These are phyloP conservation scores for Sanghuangporus sanghuang DNA, from an alignment of 1,284 basidiomycete genomes.

Conservation along the genomic window DNA sequence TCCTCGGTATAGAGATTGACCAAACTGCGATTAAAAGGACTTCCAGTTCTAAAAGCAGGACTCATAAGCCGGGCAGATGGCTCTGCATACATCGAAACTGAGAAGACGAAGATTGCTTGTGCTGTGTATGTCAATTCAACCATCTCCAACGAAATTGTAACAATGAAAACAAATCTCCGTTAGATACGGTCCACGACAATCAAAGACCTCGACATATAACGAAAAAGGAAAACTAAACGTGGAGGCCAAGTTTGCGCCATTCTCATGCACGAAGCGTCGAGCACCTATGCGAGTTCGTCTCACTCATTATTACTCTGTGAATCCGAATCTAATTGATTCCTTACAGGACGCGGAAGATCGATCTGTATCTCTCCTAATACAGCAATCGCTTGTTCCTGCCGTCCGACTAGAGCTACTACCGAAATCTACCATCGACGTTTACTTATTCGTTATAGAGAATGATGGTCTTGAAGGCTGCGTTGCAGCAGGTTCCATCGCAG, in stretches of 20 bases:
- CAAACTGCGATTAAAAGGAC: too few species aligned
- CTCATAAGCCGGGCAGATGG: constrained; percentile 92
- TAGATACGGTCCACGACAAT: constrained; percentile 92
- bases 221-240: constrained; percentile 89
- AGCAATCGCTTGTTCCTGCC: constrained; percentile 83
- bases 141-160: neutral
- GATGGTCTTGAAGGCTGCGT: constrained; percentile 84
- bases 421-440: constrained; percentile 91
- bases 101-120: constrained; percentile 87
- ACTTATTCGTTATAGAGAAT: constrained; percentile 86
- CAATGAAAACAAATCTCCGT: constrained; percentile 9
- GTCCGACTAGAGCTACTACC: constrained; percentile 88
- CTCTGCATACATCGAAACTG: constrained; percentile 91
- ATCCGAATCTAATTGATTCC: neutral
- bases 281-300: constrained; percentile 80
- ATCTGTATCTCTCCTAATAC: constrained; percentile 75
- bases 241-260: constrained; percentile 95
- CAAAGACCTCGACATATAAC: constrained; percentile 72
- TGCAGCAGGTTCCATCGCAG: constrained; percentile 81
- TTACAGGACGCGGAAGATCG: constrained; percentile 90
- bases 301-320: constrained; percentile 13
- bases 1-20: constrained; percentile 11
- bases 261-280: constrained; percentile 72
- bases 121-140: constrained; percentile 64
- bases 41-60: constrained; percentile 80